These are phyloP conservation scores for Ganoderma lingzhi DNA, from an alignment of 1,284 basidiomycete genomes.

Conservation along the genomic window DNA sequence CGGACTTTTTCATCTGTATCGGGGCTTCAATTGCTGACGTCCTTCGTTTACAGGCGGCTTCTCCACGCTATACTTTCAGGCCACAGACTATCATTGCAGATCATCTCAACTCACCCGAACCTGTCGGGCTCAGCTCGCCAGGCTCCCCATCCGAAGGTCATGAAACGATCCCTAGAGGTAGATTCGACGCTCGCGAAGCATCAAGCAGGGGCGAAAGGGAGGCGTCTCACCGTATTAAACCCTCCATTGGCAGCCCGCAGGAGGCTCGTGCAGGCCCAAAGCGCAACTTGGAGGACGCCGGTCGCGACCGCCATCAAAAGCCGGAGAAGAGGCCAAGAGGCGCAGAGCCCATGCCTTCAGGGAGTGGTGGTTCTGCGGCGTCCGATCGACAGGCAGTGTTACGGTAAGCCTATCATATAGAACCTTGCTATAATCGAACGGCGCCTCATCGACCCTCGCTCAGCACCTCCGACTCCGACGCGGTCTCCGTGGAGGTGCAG, in stretches of 20 bases:
- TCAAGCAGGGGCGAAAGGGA: background rate
- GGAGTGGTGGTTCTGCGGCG: background rate
- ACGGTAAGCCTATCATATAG: slow-evolving; percentile 2
- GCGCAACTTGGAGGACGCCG: slow-evolving; percentile 5
- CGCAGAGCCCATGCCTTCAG: background rate
- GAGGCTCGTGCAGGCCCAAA: background rate
- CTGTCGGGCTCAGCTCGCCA: background rate
- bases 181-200: background rate
- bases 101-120: background rate
- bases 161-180: background rate
- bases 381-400: background rate
- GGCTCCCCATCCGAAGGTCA: background rate
- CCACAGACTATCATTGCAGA: background rate
- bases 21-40: background rate
- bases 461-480: slow-evolving; percentile 3
- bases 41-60: background rate
- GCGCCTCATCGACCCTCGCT: background rate
- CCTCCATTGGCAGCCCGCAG: background rate
- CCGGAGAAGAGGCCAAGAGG: slow-evolving; percentile 13
- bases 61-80: background rate
- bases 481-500: slow-evolving; percentile 8
- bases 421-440: background rate
- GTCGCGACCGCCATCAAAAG: background rate
- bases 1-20: too few species aligned
- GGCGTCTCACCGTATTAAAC: background rate